Evolutionary conservation across 2,329 filamentous ascomycete genomes (phyloP), one percentile per base, ranked within the genome.

Genomic region (Coniosporium tulheliwenetii): DNA sequence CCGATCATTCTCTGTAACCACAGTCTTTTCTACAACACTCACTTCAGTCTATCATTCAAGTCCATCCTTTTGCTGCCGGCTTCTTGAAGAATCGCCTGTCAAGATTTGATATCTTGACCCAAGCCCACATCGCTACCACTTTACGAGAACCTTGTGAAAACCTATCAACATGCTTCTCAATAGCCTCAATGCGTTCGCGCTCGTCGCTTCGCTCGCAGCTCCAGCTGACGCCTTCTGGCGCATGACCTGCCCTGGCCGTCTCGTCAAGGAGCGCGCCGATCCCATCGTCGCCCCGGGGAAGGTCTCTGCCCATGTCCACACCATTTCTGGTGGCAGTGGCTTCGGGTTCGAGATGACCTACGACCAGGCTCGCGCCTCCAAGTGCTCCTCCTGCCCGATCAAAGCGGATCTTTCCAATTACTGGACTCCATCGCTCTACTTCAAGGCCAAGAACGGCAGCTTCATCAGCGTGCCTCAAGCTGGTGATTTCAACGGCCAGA

Each of bases 391-490:
- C 30, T 80, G 82, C 56, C 69, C 70, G 45, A 67, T 83, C 54
- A 75, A 70, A 50, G 73, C 73, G 41, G 81, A 86, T 60, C 67
- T 75, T 54, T 81, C 73, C 49, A 80, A 80, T 59, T 87, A 89
- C 66, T 87, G 83, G 83, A 76, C 78, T 42, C 81, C 83, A 1
- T 66, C 67, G 26, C 62, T 87, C 2, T 86, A 78, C 61, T 85
- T 79, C 50, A 58, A 81, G 47, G 69, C 75, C 50, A 62, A 70
- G 48, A 74, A 77, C 47, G 73, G 72, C 38, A 70, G 68, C 39
- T 75, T 84, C 48, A 73, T 78, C 57, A 67, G 70, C 31, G 81
- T 86, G 13, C 67, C 76, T 8, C 64, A 71, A 40, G 57, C 62
- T 36, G 71, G 71, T 10, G 70, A 72, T 41, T 65, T 60, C 48